Percentiles rank a stretch among this genome's conserved stretches.
Conservation (phyloP, 345 rosid genomes). For the Populus pruinosa region DNA sequence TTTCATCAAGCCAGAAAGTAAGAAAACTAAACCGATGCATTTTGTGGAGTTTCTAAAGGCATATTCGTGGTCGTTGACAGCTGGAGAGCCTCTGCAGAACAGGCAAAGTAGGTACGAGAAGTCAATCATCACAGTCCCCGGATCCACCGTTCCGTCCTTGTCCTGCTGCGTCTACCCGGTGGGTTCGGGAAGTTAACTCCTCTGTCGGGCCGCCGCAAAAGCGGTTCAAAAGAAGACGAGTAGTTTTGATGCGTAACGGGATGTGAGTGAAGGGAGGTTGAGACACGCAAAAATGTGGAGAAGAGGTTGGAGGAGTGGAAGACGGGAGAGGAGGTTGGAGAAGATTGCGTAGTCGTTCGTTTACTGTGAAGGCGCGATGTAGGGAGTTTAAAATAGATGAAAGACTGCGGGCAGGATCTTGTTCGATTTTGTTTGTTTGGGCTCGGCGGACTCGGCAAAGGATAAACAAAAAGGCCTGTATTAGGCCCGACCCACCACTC, state of each 20-base stretch:
- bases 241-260: conserved; percentile 95
- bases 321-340: conserved; percentile 71
- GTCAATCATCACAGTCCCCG: conserved; percentile 37
- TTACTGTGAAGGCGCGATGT: conserved; percentile 67
- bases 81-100: not conserved
- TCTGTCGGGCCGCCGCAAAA: conserved; percentile 77
- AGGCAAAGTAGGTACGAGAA: conserved; percentile 13
- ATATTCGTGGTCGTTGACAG: not conserved
- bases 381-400: conserved; percentile 22
- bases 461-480: too few species aligned
- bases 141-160: conserved; percentile 67
- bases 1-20: not conserved
- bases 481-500: too few species aligned
- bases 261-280: conserved; percentile 80
- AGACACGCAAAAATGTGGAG: conserved; percentile 82
- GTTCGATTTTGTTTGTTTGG: not conserved
- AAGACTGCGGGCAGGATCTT: not conserved
- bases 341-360: conserved; percentile 59
- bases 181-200: conserved; percentile 75
- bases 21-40: not conserved
- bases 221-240: conserved; percentile 94
- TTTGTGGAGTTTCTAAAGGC: not conserved
- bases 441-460: too few species aligned
- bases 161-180: conserved; percentile 59
- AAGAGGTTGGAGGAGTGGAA: conserved; percentile 90